Base-by-base conservation (phyloP, 306 rosid species). In the Acmispon strigosus region DNA sequence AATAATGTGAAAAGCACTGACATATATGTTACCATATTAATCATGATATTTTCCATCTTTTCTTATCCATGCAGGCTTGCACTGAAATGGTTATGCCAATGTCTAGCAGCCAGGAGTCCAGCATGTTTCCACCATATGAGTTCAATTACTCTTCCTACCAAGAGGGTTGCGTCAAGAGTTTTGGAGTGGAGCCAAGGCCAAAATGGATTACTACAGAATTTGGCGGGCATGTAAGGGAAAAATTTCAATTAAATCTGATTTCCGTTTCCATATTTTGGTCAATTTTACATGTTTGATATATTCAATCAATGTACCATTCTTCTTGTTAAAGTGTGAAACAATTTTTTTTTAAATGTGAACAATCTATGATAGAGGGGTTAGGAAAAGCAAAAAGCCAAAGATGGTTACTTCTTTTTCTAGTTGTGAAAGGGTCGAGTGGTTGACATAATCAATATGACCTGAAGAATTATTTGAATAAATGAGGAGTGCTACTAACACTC, bases 61-160 rank as follows among this genome's bases (percentile, higher is more conserved):
- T 60, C 45, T 34, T 66, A 45, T 49, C 8, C 34, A 17, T 70
- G 52, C 78, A 89, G 96, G 92, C 96, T 12, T 92, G 98, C 85
- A 92, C 93, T 16, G 92, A 89, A 79, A 92, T 92, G 96, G 88
- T 89, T 67, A 92, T 92, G 98, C 95, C 98, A 50, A 87, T 87
- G 94, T 83, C 96, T 54, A 73, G 92, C 52, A 73, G 80, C 83
- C 49, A 12, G 29, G 87, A 82, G 34, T 60, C 73, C 63, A 86
- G 96, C 86, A 87, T 92, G 96, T 92, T 84, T 82, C 81, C 80
- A 45, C 53, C 84, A 7, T 87, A 66, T 62, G 84, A 86, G 76
- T 89, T 43, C 62, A 83, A 89, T 67, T 79, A 72, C 58, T 66
- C 90, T 66, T 73, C 88, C 55, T 84, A 72, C 39, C 32, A 83